Base-by-base conservation (phyloP, 2,329 filamentous ascomycete genomes). In the Arthroderma sp. region DNA sequence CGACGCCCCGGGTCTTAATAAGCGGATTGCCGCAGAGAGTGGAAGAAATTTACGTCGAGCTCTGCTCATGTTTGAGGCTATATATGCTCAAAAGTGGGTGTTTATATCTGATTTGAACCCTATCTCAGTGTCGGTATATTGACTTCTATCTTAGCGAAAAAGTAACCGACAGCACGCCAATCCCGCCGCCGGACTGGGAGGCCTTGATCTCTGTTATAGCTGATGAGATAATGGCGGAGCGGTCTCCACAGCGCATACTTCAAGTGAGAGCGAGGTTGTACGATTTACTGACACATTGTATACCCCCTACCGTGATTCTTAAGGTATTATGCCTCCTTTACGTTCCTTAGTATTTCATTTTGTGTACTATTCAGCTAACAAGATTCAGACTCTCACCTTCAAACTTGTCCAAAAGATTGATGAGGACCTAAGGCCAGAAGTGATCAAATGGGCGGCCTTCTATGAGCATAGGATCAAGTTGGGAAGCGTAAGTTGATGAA, bases 161-260 rank as follows among this genome's bases (percentile, higher is more conserved):
- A 68, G 80, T 95, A 11, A 83, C 82, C 42, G 87, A 95, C 53
- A 79, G 74, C 50, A 96, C 89, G 3, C 78, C 81, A 4, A 94
- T 98, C 50, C 89, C 89, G 7, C 91, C 89, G 0, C 88, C 93
- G 1, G 91, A 98, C 57, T 98, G 91, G 88, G 91, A 98, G 62
- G 85, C 86, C 0, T 74, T 98, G 49, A 88, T 98, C 53, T 73
- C 77, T 4, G 79, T 93, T 58, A 83, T 94, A 50, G 88, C 93
- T n/a, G 80, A 82, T 57, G 88, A 96, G 56, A 94, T 98, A 45
- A 78, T 95, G 59, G 82, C 83, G 34, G 89, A 98, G 62, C 86
- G 93, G 58, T 86, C 86, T n/a, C 89, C 91, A 0, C 80, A 83
- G 29, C 77, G 86, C 42, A 88, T 98, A 49, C 68, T 98, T 51